Evolutionary conservation across 306 rosid species (phyloP), one percentile per base, ranked within the genome.

Genomic region (Glycine soja): DNA sequence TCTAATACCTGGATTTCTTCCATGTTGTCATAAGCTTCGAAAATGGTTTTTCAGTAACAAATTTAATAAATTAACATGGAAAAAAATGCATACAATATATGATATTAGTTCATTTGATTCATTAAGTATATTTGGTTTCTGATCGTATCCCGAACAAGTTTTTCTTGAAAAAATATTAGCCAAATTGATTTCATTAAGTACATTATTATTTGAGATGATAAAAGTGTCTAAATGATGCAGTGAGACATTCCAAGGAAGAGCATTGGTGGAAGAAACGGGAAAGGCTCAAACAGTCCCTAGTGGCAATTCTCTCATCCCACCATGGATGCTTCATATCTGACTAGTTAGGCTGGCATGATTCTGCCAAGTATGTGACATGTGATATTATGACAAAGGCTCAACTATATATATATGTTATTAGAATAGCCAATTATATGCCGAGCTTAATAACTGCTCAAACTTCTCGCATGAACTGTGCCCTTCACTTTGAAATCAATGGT

Each of bases 321-420:
- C 90, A 10, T 91, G 99, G 97, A 91, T 95, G 97, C 81, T 24
- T 42, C 88, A 46, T 68, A 83, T 81, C 75, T 82, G 62, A 85
- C 81, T 16, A 75, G 73, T 43, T 85, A 74, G 83, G 51, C 18
- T 50, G 42, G 19, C 10, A 56, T 80, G 10, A 2, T 53, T 67
- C 45, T 68, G 19, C 45, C 18, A 72, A 70, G 42, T 38, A 16
- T 63, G 34, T 51, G 38, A 78, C 56, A 36, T 18, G 14, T 76
- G 38, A 48, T 48, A 66, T 10, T 11, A 59, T 47, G 34, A 47
- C 8, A 30, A 52, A 68, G 38, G 4, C 54, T 45, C 53, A 18
- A 16, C 15, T 72, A 40, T 63, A 36, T 36, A 14, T 74, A 34
- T 24, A 24, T 24, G 10, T n/a, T n/a, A n/a, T 24, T 24, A 48